phyloP scores from a whole-genome alignment of 2,329 filamentous ascomycete species.

The Xylariaceae sp. region DNA sequence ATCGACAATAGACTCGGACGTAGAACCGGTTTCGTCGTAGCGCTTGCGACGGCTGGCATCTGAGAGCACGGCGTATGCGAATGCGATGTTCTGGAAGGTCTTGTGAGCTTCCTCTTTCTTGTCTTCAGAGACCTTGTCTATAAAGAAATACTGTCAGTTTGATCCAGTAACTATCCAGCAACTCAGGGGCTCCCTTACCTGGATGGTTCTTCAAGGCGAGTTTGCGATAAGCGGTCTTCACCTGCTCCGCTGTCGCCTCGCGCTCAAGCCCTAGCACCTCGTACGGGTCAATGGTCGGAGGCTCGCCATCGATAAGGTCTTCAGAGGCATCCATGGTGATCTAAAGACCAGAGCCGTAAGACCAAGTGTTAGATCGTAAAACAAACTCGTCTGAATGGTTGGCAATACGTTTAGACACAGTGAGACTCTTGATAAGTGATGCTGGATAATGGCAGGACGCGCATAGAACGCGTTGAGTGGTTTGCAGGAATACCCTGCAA shows the following conservation, averaged over 20 bases:
- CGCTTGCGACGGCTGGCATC: slow-evolving; percentile 73
- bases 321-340: slow-evolving; percentile 44
- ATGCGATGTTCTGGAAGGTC: slow-evolving; percentile 84
- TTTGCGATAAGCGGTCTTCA: slow-evolving; percentile 90
- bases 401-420: neutral
- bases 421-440: neutral
- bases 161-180: neutral
- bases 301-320: slow-evolving; percentile 51
- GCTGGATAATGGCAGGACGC: neutral
- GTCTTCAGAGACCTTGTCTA: slow-evolving; percentile 70
- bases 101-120: slow-evolving; percentile 68
- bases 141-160: slow-evolving; percentile 3
- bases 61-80: slow-evolving; percentile 89
- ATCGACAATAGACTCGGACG: slow-evolving; percentile 73
- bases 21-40: slow-evolving; percentile 88
- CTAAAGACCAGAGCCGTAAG: neutral
- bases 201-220: slow-evolving; percentile 82
- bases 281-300: slow-evolving; percentile 70
- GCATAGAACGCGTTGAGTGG: neutral
- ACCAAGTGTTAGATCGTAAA: neutral
- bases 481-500: neutral
- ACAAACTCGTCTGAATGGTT: neutral
- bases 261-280: slow-evolving; percentile 67
- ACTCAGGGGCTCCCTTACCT: slow-evolving; percentile 44
- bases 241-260: slow-evolving; percentile 66